These are phyloP conservation scores for Adiantum capillusveneris DNA, from an alignment of 75 land plant species.

Conservation along the genomic window DNA sequence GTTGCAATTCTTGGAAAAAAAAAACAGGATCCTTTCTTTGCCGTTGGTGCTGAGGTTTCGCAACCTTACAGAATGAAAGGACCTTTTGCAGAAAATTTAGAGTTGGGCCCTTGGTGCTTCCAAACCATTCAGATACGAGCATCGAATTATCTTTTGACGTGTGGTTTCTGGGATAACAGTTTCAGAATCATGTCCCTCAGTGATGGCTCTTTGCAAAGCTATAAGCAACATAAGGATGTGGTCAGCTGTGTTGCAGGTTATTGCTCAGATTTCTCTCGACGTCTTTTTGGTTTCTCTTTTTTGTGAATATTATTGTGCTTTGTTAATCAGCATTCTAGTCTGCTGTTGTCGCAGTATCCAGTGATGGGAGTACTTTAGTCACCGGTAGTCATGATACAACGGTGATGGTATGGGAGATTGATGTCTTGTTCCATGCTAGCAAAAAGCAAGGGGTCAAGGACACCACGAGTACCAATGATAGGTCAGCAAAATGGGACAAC, in stretches of 20 bases:
- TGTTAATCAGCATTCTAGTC: too few species aligned
- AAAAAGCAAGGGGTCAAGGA: conserved; percentile 34
- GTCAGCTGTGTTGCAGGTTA: conserved; percentile 95
- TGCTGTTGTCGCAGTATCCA: conserved; percentile 43
- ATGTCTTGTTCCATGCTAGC: conserved; percentile 17
- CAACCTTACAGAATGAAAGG: conserved; percentile 63
- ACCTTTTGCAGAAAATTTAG: conserved; percentile 64
- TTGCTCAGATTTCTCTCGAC: not conserved
- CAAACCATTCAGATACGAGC: conserved; percentile 62
- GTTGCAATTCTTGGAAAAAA: not conserved
- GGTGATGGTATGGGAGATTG: conserved; percentile 92
- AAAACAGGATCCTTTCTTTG: conserved; percentile 80
- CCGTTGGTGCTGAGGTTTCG: conserved; percentile 75
- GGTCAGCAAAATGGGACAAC: conserved; percentile 41
- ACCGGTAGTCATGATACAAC: conserved; percentile 99
- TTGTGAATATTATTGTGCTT: not conserved
- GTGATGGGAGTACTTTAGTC: conserved; percentile 89
- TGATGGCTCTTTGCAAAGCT: conserved; percentile 84
- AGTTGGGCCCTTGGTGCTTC: conserved; percentile 60
- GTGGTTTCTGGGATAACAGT: conserved; percentile 98
- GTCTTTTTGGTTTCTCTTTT: conserved; percentile 1
- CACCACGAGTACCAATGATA: conserved; percentile 22
- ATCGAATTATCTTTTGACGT: conserved; percentile 64
- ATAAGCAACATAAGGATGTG: conserved; percentile 84
- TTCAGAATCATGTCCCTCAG: conserved; percentile 72